phyloP scores from a whole-genome alignment of 179 eudicot genomes.

The Corrigiola litoralis region DNA sequence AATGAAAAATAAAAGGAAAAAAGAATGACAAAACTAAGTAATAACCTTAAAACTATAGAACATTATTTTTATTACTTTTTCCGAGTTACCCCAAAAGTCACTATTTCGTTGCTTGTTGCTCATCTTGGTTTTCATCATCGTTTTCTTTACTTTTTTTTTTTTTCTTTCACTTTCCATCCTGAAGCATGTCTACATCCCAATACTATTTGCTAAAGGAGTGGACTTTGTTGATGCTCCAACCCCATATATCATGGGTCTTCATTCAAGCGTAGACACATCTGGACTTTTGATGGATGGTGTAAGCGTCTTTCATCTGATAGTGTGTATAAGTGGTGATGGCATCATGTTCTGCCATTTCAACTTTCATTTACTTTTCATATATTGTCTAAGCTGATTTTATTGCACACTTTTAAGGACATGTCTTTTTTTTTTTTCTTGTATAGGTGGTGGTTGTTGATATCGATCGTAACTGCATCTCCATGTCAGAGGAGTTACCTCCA shows the following conservation, averaged over 20 bases:
- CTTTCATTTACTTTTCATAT: background rate
- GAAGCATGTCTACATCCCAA: conserved; percentile 95
- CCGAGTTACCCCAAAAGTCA: too few species aligned
- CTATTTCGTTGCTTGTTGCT: background rate
- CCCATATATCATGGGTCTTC: conserved; percentile 93
- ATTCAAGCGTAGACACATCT: conserved; percentile 79
- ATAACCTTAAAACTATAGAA: too few species aligned
- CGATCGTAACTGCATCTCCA: conserved; percentile 70
- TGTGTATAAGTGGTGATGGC: background rate
- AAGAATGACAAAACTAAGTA: too few species aligned
- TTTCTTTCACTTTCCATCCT: conserved; percentile 22
- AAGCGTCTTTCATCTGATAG: conserved; percentile 28
- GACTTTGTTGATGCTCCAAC: conserved; percentile 97
- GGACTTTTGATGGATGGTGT: conserved; percentile 87
- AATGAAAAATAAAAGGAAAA: too few species aligned
- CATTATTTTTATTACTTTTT: conserved; percentile 22
- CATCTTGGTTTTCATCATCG: background rate
- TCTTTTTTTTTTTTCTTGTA: too few species aligned
- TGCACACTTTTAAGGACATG: background rate
- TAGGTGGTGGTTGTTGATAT: conserved; percentile 91
- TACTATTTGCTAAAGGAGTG: conserved; percentile 88
- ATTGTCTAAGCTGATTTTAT: background rate
- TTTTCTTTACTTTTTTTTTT: background rate
- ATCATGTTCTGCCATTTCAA: background rate
- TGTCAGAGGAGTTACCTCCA: conserved; percentile 80